A percentile compares a stretch with the other conserved stretches of the same genome.
phyloP scores from a whole-genome alignment of 257 asterid species.

The Lycium ferocissimum region DNA sequence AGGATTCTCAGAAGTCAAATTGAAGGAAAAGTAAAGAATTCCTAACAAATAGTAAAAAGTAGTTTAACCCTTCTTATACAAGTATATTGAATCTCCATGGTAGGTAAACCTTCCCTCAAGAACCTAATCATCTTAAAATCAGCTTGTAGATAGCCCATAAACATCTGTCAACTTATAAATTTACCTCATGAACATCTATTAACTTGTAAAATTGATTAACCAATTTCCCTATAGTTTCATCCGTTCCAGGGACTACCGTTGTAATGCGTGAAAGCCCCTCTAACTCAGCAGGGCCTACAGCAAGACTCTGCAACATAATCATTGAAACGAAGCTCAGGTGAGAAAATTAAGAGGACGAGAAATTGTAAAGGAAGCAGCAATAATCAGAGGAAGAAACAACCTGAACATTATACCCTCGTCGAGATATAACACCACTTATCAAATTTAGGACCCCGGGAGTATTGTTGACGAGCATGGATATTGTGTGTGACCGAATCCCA shows the following conservation, averaged over 20 bases:
- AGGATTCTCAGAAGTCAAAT: background rate
- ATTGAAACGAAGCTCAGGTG: constrained; percentile 26
- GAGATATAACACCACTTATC: constrained; percentile 84
- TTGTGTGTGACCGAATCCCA: constrained; percentile 81
- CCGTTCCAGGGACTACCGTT: constrained; percentile 91
- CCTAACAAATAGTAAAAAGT: constrained; percentile 15
- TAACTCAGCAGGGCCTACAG: constrained; percentile 84
- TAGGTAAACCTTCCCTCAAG: background rate
- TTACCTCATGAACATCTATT: constrained; percentile 85
- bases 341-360: constrained; percentile 21
- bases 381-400: constrained; percentile 39
- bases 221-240: constrained; percentile 72
- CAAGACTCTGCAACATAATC: constrained; percentile 74
- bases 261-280: constrained; percentile 88
- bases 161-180: constrained; percentile 74
- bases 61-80: background rate
- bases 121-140: constrained; percentile 40
- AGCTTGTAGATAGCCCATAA: constrained; percentile 75
- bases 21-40: constrained; percentile 1
- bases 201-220: constrained; percentile 80
- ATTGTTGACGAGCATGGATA: constrained; percentile 75
- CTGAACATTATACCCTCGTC: constrained; percentile 87
- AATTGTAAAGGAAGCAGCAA: constrained; percentile 26
- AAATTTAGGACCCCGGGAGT: constrained; percentile 83
- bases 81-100: constrained; percentile 10